Evolutionary conservation across 441 rosid genomes (phyloP).

Genomic region (Aleurites moluccanus): DNA sequence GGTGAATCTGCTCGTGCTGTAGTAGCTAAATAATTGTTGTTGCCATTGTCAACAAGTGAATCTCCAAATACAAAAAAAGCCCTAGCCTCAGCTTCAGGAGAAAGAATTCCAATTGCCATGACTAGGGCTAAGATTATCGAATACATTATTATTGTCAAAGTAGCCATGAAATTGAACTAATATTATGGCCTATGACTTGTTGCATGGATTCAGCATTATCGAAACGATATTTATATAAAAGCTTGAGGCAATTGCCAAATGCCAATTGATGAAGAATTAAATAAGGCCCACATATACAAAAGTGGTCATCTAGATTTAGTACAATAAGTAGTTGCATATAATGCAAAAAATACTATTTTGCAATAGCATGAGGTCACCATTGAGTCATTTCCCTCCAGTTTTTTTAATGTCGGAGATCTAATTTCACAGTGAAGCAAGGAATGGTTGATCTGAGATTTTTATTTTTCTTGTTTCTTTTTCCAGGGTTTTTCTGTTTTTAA

Average conservation of each 20-base stretch:
- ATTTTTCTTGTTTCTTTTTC: too few relatives aligned
- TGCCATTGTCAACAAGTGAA: constrained; percentile 45
- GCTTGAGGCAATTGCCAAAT: not conserved
- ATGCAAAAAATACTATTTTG: too few relatives aligned
- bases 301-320: not conserved
- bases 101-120: constrained; percentile 20
- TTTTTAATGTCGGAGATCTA: too few relatives aligned
- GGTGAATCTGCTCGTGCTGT: constrained; percentile 42
- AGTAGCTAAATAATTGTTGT: constrained; percentile 46
- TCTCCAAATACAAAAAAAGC: constrained; percentile 41
- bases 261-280: not conserved
- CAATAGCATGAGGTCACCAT: not conserved
- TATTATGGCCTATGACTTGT: not conserved
- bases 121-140: not conserved
- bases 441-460: too few relatives aligned
- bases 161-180: not conserved
- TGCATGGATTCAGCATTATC: not conserved
- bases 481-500: too few relatives aligned
- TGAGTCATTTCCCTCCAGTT: not conserved
- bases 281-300: not conserved
- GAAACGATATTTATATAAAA: not conserved
- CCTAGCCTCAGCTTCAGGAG: constrained; percentile 28
- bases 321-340: not conserved
- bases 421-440: too few relatives aligned
- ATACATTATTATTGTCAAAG: not conserved